Evolutionary conservation across 1,284 basidiomycete genomes (phyloP).

Genomic region (Cutaneotrichosporon mucoides): DNA sequence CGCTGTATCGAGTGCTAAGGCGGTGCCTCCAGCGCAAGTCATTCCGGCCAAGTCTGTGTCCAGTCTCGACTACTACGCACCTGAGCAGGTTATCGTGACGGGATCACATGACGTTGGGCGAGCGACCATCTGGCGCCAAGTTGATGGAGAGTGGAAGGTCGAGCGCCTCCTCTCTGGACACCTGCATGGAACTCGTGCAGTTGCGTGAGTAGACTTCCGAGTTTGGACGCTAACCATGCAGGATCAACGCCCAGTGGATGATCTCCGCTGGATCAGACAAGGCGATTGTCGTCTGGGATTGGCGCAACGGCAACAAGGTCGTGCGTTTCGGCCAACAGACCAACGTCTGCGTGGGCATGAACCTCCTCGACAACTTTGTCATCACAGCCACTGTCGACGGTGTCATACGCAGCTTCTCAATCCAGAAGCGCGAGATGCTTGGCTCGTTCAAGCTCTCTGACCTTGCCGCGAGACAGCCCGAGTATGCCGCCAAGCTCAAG

Average conservation of each 20-base stretch:
- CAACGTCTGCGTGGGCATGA: conserved; percentile 84
- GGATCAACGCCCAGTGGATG: conserved; percentile 74
- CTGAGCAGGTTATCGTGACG: conserved; percentile 83
- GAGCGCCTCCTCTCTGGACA: conserved; percentile 75
- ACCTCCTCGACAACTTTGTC: conserved; percentile 67
- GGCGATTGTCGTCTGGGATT: conserved; percentile 81
- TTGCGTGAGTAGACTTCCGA: conserved; percentile 31
- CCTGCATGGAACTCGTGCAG: conserved; percentile 38
- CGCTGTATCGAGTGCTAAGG: conserved; percentile 47
- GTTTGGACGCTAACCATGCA: conserved; percentile 52
- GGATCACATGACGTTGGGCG: conserved; percentile 89
- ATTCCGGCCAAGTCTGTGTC: conserved; percentile 71
- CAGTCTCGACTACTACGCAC: conserved; percentile 78
- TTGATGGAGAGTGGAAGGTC: conserved; percentile 63
- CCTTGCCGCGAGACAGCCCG: conserved; percentile 63
- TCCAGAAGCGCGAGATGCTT: conserved; percentile 82
- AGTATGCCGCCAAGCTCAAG: conserved; percentile 56
- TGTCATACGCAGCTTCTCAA: conserved; percentile 83
- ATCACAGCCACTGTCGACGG: conserved; percentile 88
- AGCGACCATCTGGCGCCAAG: conserved; percentile 69
- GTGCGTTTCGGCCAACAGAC: conserved; percentile 89
- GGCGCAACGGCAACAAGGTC: conserved; percentile 67
- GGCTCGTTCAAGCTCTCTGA: conserved; percentile 82
- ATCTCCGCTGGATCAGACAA: conserved; percentile 84
- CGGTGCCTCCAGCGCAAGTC: conserved; percentile 19